Percentiles rank a stretch among this genome's conserved stretches.
Evolutionary conservation across 768 basidiomycete species (phyloP).

Genomic region (Pisolithus orientalis): DNA sequence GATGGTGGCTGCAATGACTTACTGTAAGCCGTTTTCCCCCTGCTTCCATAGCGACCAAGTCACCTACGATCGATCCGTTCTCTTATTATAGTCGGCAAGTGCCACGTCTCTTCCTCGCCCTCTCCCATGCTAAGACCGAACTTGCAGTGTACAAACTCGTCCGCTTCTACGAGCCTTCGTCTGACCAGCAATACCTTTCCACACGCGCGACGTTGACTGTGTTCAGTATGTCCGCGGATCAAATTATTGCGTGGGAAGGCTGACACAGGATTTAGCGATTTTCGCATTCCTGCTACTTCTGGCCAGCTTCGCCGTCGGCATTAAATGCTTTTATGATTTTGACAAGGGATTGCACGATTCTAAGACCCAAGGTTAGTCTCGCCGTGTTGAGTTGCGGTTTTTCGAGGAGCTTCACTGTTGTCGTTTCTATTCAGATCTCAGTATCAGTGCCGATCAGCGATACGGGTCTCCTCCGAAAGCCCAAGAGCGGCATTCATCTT

Average conservation of each 20-base stretch:
- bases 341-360: conserved; percentile 69
- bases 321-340: conserved; percentile 79
- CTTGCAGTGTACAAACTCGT: conserved; percentile 74
- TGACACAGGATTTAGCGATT: conserved; percentile 43
- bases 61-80: conserved; percentile 6
- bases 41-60: neutral
- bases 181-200: conserved; percentile 50
- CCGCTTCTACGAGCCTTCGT: conserved; percentile 67
- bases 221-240: conserved; percentile 53
- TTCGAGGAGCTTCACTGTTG: too few relatives aligned
- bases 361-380: conserved; percentile 67
- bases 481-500: conserved; percentile 41
- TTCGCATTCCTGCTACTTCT: conserved; percentile 70
- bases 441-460: conserved; percentile 41
- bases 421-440: conserved; percentile 22
- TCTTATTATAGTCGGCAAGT: conserved; percentile 23
- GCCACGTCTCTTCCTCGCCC: neutral
- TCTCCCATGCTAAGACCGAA: conserved; percentile 1
- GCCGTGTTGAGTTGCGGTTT: conserved; percentile 12
- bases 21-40: conserved; percentile 47
- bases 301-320: conserved; percentile 66
- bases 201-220: conserved; percentile 75
- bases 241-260: neutral
- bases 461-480: conserved; percentile 34
- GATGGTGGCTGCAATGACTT: conserved; percentile 72